These are phyloP conservation scores for Candida loeiensis DNA, from an alignment of 805 yeast species.

Conservation along the genomic window DNA sequence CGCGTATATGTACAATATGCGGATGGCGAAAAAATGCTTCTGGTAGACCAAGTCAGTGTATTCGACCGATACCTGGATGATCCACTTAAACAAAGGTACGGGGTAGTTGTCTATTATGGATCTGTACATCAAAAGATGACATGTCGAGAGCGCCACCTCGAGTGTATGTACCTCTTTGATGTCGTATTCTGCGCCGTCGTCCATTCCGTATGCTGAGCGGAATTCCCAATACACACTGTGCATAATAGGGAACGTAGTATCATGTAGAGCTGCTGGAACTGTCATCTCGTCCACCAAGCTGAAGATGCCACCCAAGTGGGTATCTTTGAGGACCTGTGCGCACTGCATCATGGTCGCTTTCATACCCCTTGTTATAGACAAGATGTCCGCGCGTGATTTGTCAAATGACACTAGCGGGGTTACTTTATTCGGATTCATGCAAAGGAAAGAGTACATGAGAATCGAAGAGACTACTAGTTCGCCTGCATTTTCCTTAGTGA, in stretches of 20 bases:
- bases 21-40: slow-evolving; percentile 23
- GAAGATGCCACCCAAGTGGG: slow-evolving; percentile 2
- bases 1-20: slow-evolving; percentile 22
- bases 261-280: background rate
- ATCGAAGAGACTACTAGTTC: slow-evolving; percentile 20
- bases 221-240: background rate
- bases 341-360: slow-evolving; percentile 6
- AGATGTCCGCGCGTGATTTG: slow-evolving; percentile 17
- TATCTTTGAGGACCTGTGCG: background rate
- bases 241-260: slow-evolving; percentile 2
- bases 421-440: slow-evolving; percentile 29
- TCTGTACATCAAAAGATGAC: slow-evolving; percentile 14
- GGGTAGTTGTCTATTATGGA: slow-evolving; percentile 22
- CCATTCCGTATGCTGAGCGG: background rate
- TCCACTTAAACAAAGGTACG: slow-evolving; percentile 30
- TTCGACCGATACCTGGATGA: slow-evolving; percentile 16
- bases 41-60: slow-evolving; percentile 18
- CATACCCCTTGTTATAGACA: slow-evolving; percentile 20
- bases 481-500: slow-evolving; percentile 7
- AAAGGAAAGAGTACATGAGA: slow-evolving; percentile 27
- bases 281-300: background rate
- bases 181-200: background rate
- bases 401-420: slow-evolving; percentile 27
- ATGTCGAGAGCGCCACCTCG: slow-evolving; percentile 8
- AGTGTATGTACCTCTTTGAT: background rate